Conservation (phyloP, 768 basidiomycete genomes). For the Tricholoma saponaceum region DNA sequence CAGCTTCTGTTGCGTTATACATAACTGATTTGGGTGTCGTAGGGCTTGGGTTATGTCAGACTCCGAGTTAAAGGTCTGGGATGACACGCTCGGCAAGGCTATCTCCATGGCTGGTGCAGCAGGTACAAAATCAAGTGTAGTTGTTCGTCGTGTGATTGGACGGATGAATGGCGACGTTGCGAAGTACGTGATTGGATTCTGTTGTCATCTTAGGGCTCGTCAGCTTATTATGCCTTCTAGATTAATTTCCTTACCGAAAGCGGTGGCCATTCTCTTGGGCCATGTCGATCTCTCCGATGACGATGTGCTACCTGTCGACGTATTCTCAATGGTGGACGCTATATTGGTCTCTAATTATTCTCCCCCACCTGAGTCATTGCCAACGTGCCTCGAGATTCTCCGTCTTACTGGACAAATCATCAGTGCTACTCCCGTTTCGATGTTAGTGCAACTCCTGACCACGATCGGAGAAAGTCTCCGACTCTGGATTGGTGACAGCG, state of each 20-base stretch:
- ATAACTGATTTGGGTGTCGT: conserved; percentile 4
- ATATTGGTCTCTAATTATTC: conserved; percentile 32
- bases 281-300: conserved; percentile 17
- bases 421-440: conserved; percentile 16
- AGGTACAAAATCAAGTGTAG: conserved; percentile 13
- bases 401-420: conserved; percentile 29
- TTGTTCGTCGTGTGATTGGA: conserved; percentile 26
- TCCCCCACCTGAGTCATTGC: conserved; percentile 21
- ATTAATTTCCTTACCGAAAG: conserved; percentile 17
- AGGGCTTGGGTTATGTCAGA: conserved; percentile 45
- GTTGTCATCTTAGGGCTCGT: neutral
- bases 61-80: conserved; percentile 41
- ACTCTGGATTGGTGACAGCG: conserved; percentile 51
- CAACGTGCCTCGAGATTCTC: conserved; percentile 33
- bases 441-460: conserved; percentile 32
- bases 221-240: conserved; percentile 10
- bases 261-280: conserved; percentile 18
- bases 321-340: conserved; percentile 26
- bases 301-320: conserved; percentile 13
- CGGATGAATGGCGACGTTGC: conserved; percentile 16
- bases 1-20: neutral
- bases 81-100: conserved; percentile 27
- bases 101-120: conserved; percentile 19
- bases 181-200: conserved; percentile 5
- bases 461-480: conserved; percentile 35